Conservation (phyloP, 495 filamentous ascomycete genomes). For the Aspergillus kassunensis region DNA sequence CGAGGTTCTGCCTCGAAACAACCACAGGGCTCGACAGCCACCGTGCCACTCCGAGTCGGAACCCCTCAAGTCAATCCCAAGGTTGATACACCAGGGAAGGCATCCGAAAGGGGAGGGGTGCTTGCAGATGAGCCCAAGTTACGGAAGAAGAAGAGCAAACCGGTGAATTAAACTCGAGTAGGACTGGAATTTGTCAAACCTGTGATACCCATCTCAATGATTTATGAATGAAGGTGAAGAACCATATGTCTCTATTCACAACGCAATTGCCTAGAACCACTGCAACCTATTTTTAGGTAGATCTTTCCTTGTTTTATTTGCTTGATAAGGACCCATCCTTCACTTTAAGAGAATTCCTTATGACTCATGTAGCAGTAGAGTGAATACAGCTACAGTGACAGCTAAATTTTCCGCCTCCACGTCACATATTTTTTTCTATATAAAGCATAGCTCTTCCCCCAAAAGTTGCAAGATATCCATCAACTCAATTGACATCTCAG, state of each 20-base stretch:
- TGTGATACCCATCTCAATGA: conserved; percentile 26
- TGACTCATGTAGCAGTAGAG: no score
- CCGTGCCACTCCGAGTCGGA: conserved; percentile 19
- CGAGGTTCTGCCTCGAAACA: conserved; percentile 18
- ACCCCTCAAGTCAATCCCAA: conserved; percentile 41
- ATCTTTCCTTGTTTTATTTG: no score
- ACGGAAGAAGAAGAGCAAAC: conserved; percentile 34
- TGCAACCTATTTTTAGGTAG: no score
- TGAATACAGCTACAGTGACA: no score
- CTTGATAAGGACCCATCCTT: no score
- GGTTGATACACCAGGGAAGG: conserved; percentile 37
- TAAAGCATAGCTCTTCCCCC: not conserved
- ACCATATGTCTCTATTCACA: not conserved
- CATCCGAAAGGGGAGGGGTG: conserved; percentile 28
- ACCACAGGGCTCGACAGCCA: conserved; percentile 15
- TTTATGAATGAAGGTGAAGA: conserved; percentile 1
- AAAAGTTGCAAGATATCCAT: not conserved
- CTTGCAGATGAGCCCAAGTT: conserved; percentile 30
- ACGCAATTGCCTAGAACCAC: no score
- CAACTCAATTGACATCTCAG: conserved; percentile 3
- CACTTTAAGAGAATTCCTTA: no score
- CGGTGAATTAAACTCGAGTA: conserved; percentile 23
- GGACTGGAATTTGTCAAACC: conserved; percentile 9
- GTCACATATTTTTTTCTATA: no score
- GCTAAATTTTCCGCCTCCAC: not conserved